Conservation (phyloP, 129 eudicot species). For the Artemisia annua region DNA sequence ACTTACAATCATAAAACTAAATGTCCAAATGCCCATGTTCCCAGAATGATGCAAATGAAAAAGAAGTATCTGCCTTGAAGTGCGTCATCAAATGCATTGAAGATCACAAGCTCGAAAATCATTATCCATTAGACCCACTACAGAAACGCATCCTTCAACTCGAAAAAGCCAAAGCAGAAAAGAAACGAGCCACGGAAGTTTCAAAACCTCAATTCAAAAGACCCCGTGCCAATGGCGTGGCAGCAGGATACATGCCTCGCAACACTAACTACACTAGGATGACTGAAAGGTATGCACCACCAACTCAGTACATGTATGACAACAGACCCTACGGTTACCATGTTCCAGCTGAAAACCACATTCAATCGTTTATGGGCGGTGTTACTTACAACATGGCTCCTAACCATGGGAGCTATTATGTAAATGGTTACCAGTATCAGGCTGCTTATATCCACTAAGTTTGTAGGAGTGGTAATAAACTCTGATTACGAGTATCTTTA, state of each 20-base stretch:
- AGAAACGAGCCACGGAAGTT: constrained; percentile 71
- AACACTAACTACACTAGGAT: constrained; percentile 44
- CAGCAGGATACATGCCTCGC: constrained; percentile 44
- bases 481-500: constrained; percentile 45
- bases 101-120: constrained; percentile 74
- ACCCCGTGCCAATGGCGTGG: constrained; percentile 66
- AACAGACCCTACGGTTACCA: constrained; percentile 61
- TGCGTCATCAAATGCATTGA: constrained; percentile 80
- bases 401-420: constrained; percentile 61
- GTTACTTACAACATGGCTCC: constrained; percentile 32
- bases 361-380: constrained; percentile 41
- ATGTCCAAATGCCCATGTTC: constrained; percentile 7
- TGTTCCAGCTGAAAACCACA: constrained; percentile 48
- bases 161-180: constrained; percentile 80
- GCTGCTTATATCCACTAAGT: constrained; percentile 71
- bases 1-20: background rate
- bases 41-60: constrained; percentile 67
- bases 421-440: constrained; percentile 70
- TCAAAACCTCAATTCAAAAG: constrained; percentile 73
- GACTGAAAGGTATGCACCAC: constrained; percentile 57
- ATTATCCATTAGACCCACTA: constrained; percentile 66
- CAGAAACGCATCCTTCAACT: constrained; percentile 56
- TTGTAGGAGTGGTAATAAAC: constrained; percentile 35
- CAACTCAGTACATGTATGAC: constrained; percentile 55
- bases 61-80: constrained; percentile 69